Percentiles rank a stretch among this genome's conserved stretches.
These are phyloP conservation scores for Dactylellina haptotyla DNA, from an alignment of 2,329 filamentous ascomycete species.

Conservation along the genomic window DNA sequence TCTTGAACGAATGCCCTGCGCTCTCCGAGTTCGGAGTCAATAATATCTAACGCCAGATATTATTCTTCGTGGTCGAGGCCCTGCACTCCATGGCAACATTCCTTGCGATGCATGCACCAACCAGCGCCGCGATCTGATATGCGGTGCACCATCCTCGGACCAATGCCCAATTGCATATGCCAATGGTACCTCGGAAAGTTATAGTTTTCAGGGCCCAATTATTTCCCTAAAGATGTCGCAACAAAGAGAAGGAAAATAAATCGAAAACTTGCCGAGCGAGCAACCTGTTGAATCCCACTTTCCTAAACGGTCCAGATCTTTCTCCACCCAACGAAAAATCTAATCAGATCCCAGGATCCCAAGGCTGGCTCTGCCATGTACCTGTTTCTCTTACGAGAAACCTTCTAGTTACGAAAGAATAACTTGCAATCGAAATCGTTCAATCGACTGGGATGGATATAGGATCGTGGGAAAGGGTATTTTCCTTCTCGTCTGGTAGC, in stretches of 20 bases:
- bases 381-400: slow-evolving; percentile 52
- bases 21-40: slow-evolving; percentile 49
- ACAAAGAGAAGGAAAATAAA: slow-evolving; percentile 26
- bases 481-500: background rate
- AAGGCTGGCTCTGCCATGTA: background rate
- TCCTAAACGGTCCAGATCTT: slow-evolving; percentile 38
- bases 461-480: background rate
- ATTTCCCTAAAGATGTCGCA: background rate
- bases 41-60: background rate
- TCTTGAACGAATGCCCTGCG: background rate
- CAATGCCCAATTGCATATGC: slow-evolving; percentile 27
- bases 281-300: slow-evolving; percentile 26
- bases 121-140: background rate
- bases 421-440: slow-evolving; percentile 17
- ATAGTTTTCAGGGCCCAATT: slow-evolving; percentile 20
- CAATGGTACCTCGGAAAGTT: slow-evolving; percentile 32
- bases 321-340: slow-evolving; percentile 44
- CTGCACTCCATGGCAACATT: slow-evolving; percentile 11
- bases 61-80: background rate
- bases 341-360: slow-evolving; percentile 52
- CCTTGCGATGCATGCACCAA: background rate
- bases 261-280: slow-evolving; percentile 35
- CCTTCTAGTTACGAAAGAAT: slow-evolving; percentile 38
- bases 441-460: too few species aligned
- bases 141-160: slow-evolving; percentile 9